Evolutionary conservation across 148 eudicot species (phyloP).

Genomic region (Selenicereus undatus): DNA sequence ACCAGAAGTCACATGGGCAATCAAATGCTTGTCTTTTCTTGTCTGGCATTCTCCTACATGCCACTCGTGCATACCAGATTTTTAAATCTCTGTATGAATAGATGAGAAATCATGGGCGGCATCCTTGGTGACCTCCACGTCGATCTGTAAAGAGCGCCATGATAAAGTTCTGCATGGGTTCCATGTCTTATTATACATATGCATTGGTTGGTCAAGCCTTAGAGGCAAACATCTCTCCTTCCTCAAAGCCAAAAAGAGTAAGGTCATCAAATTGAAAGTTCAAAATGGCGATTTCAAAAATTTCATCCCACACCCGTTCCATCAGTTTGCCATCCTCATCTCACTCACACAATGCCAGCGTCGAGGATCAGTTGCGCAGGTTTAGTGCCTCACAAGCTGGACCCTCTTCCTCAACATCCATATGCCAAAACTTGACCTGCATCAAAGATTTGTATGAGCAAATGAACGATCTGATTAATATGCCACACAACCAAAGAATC

Average conservation of each 20-base stretch:
- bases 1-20: not conserved
- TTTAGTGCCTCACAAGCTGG: slow-evolving; percentile 22
- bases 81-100: not conserved
- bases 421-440: slow-evolving; percentile 25
- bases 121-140: not conserved
- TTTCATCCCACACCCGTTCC: slow-evolving; percentile 34
- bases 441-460: slow-evolving; percentile 30
- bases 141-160: not conserved
- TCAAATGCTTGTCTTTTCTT: slow-evolving; percentile 11
- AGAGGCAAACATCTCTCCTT: no score
- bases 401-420: slow-evolving; percentile 23
- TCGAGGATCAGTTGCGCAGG: slow-evolving; percentile 29
- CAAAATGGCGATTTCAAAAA: slow-evolving; percentile 13
- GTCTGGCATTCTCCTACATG: slow-evolving; percentile 12
- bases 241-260: not conserved
- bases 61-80: not conserved
- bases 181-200: not conserved
- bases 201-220: not conserved
- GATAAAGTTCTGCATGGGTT: not conserved
- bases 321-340: slow-evolving; percentile 39
- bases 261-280: not conserved
- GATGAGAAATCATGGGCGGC: not conserved
- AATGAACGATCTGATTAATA: slow-evolving; percentile 29
- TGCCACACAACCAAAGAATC: slow-evolving; percentile 23
- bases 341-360: slow-evolving; percentile 31